A percentile compares a stretch with the other conserved stretches of the same genome.
Conservation (phyloP, 164 flowering plant species). For the Vitis cinerea region DNA sequence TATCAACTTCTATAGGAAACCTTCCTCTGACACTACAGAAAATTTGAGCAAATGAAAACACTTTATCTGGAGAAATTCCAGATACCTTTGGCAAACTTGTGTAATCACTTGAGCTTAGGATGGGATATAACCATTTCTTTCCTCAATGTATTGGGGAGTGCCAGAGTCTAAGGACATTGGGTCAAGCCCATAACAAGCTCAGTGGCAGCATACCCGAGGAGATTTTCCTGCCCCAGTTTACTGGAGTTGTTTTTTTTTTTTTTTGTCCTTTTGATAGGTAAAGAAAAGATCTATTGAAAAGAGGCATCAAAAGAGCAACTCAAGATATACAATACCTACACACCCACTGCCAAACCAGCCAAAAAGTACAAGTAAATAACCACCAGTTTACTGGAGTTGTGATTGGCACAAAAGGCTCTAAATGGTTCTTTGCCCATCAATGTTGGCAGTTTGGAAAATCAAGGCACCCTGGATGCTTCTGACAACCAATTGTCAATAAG, state of each 20-base stretch:
- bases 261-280: too few species aligned
- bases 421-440: background rate
- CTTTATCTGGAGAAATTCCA: constrained; percentile 8
- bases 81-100: constrained; percentile 11
- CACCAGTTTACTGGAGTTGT: background rate
- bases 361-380: too few species aligned
- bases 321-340: too few species aligned
- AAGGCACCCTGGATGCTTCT: background rate
- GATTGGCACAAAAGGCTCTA: background rate
- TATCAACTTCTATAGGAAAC: constrained; percentile 5
- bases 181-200: background rate
- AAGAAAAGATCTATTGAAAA: too few species aligned
- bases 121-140: constrained; percentile 14
- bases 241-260: background rate
- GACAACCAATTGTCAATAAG: background rate
- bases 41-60: background rate
- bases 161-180: background rate
- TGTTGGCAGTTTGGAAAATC: constrained; percentile 6
- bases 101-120: background rate
- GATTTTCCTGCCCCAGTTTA: constrained; percentile 1
- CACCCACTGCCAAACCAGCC: too few species aligned
- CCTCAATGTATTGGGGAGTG: constrained; percentile 2
- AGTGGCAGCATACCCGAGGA: constrained; percentile 11
- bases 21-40: constrained; percentile 1
- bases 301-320: too few species aligned